These are phyloP conservation scores for Trichoderma semiorbis DNA, from an alignment of 2,329 filamentous ascomycete genomes.

Conservation along the genomic window DNA sequence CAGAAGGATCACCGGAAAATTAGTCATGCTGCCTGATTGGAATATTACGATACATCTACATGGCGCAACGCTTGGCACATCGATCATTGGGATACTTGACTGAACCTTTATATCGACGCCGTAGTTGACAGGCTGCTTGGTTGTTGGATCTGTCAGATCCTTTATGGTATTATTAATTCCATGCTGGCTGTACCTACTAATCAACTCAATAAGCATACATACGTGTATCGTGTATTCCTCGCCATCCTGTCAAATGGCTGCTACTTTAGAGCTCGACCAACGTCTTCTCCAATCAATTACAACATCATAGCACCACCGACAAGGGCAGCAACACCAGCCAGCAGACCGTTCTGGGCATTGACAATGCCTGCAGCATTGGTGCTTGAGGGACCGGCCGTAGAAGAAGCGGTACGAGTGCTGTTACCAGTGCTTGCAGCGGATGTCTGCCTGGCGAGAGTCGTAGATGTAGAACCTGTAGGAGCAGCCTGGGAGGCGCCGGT, in stretches of 20 bases:
- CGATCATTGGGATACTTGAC: not conserved
- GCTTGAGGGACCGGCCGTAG: constrained; percentile 18
- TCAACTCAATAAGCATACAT: not conserved
- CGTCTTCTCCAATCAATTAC: constrained; percentile 21
- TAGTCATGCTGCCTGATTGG: not conserved
- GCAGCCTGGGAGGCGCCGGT: constrained; percentile 14
- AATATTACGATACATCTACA: not conserved
- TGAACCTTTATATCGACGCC: not conserved
- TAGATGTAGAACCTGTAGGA: not conserved
- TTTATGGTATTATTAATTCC: not conserved
- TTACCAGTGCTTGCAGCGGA: not conserved
- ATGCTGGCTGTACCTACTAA: not conserved
- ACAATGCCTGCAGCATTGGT: constrained; percentile 32
- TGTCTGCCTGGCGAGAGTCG: constrained; percentile 9
- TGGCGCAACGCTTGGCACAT: not conserved
- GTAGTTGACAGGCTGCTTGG: not conserved
- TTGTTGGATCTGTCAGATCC: not conserved
- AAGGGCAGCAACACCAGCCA: constrained; percentile 36
- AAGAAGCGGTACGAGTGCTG: constrained; percentile 4
- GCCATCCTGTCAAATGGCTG: not conserved
- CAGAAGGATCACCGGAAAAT: not conserved
- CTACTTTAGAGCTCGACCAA: not conserved
- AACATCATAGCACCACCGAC: constrained; percentile 36
- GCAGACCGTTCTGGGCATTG: constrained; percentile 33
- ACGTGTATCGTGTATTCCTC: not conserved